Evolutionary conservation across 2,329 filamentous ascomycete species (phyloP).

Genomic region (Colletotrichum nymphaeae): DNA sequence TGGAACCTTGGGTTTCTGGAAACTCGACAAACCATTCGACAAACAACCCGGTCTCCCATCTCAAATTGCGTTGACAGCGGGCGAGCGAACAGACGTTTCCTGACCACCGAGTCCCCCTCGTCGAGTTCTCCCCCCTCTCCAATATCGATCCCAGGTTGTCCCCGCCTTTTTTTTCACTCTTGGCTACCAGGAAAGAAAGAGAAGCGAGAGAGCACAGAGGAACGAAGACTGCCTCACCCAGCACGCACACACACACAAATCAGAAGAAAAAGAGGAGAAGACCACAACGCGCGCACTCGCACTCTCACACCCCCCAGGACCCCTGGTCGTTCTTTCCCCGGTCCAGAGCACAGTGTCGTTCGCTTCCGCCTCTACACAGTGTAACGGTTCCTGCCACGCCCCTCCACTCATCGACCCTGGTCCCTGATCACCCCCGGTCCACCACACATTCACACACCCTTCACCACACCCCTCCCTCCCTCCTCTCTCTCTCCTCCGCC

Average conservation of each 20-base stretch:
- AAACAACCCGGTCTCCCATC: constrained; percentile 33
- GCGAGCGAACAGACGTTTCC: constrained; percentile 28
- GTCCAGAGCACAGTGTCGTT: constrained; percentile 29
- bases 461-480: constrained; percentile 36
- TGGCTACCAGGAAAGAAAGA: constrained; percentile 18
- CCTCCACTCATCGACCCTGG: constrained; percentile 9
- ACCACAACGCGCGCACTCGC: background rate
- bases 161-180: constrained; percentile 15
- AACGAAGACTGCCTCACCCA: constrained; percentile 5
- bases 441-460: constrained; percentile 17
- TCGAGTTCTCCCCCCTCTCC: constrained; percentile 2
- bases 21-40: constrained; percentile 28
- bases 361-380: background rate
- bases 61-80: constrained; percentile 32
- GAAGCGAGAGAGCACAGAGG: constrained; percentile 11
- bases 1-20: constrained; percentile 23
- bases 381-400: constrained; percentile 28
- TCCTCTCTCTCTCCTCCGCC: constrained; percentile 35
- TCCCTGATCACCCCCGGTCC: constrained; percentile 24
- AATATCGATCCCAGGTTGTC: constrained; percentile 9
- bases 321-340: constrained; percentile 21
- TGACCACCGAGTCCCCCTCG: constrained; percentile 13
- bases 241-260: constrained; percentile 21
- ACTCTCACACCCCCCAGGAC: constrained; percentile 3
- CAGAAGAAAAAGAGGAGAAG: constrained; percentile 26